Conservation (phyloP, 805 yeast species). For the Starmerella stellata region DNA sequence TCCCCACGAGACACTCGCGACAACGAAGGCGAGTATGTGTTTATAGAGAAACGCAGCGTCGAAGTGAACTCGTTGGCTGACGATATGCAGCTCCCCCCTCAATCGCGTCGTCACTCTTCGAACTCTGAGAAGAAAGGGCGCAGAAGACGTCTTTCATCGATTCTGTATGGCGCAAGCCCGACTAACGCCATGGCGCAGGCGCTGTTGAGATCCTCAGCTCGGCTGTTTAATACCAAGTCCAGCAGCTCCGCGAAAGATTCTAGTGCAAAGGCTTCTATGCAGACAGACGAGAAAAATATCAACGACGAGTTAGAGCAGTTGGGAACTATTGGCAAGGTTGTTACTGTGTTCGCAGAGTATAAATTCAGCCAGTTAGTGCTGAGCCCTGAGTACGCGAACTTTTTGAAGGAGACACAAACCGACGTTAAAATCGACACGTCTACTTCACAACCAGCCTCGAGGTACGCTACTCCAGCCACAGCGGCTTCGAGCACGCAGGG, state of each 20-base stretch:
- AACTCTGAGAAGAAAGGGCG: constrained; percentile 8
- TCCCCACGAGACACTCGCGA: constrained; percentile 1
- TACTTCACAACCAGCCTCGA: no score
- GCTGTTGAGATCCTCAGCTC: constrained; percentile 66
- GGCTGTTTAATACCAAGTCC: constrained; percentile 47
- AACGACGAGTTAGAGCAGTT: constrained; percentile 40
- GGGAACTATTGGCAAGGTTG: constrained; percentile 82
- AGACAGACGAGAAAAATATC: constrained; percentile 17
- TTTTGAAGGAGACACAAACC: background rate
- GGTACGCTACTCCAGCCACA: no score
- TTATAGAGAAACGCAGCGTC: constrained; percentile 83
- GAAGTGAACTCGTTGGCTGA: constrained; percentile 94
- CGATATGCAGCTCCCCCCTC: constrained; percentile 39
- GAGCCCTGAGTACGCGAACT: background rate
- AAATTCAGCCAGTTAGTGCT: constrained; percentile 28
- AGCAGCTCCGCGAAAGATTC: constrained; percentile 7
- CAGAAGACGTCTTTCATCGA: constrained; percentile 20
- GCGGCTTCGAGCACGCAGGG: background rate
- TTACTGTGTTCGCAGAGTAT: constrained; percentile 74
- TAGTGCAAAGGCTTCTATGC: background rate
- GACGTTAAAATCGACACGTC: background rate
- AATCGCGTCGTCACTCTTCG: constrained; percentile 7
- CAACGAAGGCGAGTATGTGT: constrained; percentile 39
- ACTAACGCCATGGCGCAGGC: constrained; percentile 81
- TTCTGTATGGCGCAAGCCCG: constrained; percentile 33